A percentile compares a stretch with the other conserved stretches of the same genome.
Conservation (phyloP, 805 yeast species). For the Candida argentea region DNA sequence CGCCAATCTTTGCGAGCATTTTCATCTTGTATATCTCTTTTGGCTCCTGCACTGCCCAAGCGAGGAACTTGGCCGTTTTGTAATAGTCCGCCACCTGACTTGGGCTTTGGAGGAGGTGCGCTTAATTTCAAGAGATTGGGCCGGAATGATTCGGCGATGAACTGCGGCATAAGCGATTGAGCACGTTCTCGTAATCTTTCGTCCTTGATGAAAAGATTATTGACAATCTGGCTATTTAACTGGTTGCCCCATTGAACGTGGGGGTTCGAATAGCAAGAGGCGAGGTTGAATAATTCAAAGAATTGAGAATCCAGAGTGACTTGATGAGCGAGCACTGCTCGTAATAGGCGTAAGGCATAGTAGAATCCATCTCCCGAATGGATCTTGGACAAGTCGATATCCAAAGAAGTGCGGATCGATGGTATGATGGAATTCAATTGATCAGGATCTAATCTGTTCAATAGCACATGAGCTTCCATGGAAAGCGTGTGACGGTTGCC, state of each 20-base stretch:
- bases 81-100: neutral
- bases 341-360: constrained; percentile 1
- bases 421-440: too few relatives aligned
- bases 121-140: neutral
- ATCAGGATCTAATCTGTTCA: too few relatives aligned
- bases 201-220: too few relatives aligned
- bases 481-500: too few relatives aligned
- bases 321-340: neutral
- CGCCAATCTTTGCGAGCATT: constrained; percentile 19
- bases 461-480: too few relatives aligned
- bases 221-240: too few relatives aligned
- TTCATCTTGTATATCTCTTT: constrained; percentile 12
- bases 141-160: neutral
- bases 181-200: constrained; percentile 1
- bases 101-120: neutral
- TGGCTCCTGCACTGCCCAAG: constrained; percentile 13
- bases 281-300: constrained; percentile 2
- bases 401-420: too few relatives aligned
- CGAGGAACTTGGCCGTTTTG: constrained; percentile 11
- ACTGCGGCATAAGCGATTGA: neutral
- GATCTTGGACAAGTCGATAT: too few relatives aligned
- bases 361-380: too few relatives aligned
- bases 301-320: too few relatives aligned
- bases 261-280: constrained; percentile 17
- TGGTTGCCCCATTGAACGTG: constrained; percentile 19